Evolutionary conservation across 2,329 filamentous ascomycete genomes (phyloP), one percentile per base, ranked within the genome.

Genomic region (Xylariaceae sp.): DNA sequence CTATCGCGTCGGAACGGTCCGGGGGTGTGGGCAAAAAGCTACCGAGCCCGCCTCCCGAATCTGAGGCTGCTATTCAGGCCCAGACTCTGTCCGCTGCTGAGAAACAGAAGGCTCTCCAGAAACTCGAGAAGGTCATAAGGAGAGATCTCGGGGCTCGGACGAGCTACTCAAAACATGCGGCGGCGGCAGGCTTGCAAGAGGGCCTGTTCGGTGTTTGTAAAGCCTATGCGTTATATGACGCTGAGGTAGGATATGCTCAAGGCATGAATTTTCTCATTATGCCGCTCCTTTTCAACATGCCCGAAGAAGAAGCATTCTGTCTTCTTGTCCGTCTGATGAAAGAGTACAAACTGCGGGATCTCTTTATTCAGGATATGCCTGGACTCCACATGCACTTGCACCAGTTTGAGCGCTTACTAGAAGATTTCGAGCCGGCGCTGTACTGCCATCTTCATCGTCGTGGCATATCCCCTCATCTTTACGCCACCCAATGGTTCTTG

Each of bases 181-280:
- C 91, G 54, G 88, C 90, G 32, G 87, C 91, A 54, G 91, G 90
- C 32, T 82, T 96, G 39, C 94, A 97, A 68, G 94, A 97, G 62
- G 89, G 89, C 9, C 78, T 99, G 10, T 97, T 96, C 69, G 91
- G 91, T 35, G 83, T 99, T 33, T 99, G 94, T 75, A 99, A 97
- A 70, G 91, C 94, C 1, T 99, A 99, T 70, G 94, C 94, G 12
- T 76, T 99, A 30, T 97, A 91, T 60, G 94, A 99, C 63, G 90
- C 96, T 63, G 87, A 79, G 7, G 94, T 99, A 33, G 92, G 94
- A 31, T 99, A 99, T 68, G 92, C 95, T 0, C 94, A 99, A 69
- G 94, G 94, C 65, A 96, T 99, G 88, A 99, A 97, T 66, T 99
- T 99, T 64, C 82, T 99, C 52, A 88, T 90, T 43, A 97, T 97